Percentiles rank a stretch among this genome's conserved stretches.
phyloP scores from a whole-genome alignment of 176 grass and related monocot genomes.

The Alloteropsis semialata region DNA sequence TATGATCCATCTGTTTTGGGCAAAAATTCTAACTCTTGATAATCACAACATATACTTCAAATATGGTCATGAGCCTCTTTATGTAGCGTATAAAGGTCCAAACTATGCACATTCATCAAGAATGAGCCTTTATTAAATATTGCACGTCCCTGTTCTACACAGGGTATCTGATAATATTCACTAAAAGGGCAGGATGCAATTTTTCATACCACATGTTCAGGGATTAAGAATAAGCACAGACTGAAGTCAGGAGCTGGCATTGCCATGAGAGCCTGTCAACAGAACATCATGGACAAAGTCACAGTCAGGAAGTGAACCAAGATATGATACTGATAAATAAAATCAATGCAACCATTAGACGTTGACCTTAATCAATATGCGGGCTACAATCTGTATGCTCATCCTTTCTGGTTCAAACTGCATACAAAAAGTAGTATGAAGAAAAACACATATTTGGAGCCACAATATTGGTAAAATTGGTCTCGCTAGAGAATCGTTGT shows the following conservation, averaged over 20 bases:
- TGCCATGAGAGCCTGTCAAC: conserved; percentile 90
- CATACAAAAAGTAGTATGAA: conserved; percentile 24
- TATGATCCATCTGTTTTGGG: neutral
- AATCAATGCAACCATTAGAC: conserved; percentile 7
- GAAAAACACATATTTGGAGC: neutral
- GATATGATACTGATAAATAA: neutral
- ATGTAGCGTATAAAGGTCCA: neutral
- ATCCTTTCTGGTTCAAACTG: conserved; percentile 93
- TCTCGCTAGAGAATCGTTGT: neutral
- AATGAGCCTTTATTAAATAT: neutral
- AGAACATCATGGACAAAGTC: conserved; percentile 30
- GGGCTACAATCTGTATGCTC: conserved; percentile 69
- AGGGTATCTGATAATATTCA: neutral
- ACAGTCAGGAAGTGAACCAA: conserved; percentile 14
- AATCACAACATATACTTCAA: neutral
- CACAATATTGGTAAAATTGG: neutral
- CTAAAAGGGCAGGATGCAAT: neutral
- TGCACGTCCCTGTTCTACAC: neutral
- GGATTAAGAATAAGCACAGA: conserved; percentile 94
- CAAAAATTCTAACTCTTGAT: neutral
- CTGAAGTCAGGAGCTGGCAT: conserved; percentile 93
- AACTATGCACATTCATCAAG: neutral
- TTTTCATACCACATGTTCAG: conserved; percentile 89
- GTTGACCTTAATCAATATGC: conserved; percentile 84
- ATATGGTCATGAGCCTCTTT: neutral